Base-by-base conservation (phyloP, 2,329 filamentous ascomycete genomes). In the Parastagonospora nodorum region DNA sequence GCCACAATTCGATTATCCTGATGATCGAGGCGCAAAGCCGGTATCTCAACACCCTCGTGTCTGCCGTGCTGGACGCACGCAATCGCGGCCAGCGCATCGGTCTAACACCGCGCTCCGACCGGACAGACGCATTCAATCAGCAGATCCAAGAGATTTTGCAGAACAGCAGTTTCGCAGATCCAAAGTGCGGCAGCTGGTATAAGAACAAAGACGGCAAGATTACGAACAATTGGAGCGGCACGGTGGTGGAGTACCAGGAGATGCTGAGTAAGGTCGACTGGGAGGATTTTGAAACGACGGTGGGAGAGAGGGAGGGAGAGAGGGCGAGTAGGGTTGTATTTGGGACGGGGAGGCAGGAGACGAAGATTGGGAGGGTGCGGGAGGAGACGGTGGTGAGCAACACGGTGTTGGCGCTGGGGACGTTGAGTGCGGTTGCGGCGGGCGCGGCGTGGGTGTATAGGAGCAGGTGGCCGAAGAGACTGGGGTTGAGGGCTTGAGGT, bases 11-110 rank as follows among this genome's bases (percentile, higher is more conserved):
- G 46, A 84, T 85, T 58, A 81, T 85, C 55, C 72, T 84, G n/a
- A 85, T 84, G 82, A 83, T 85, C 53, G 83, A 85, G 61, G 77
- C 82, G 2, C 82, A 85, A 58, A 76, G 74, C 2, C 75, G 78
- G 2, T 85, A 84, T 60, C 76, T 85, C 49, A 81, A 78, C 51
- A 73, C 72, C 0, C 57, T 85, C 31, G 77, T 85, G 40, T 61
- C 63, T 0, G 74, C 78, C 6, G 75, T 86, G 1, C 73, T 84
- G 1, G 66, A 72, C 7, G 80, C 81, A 0, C 69, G 76, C 10
- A 50, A 44, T 15, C 52, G 67, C 1, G 76, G 78, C 8, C 51
- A 70, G n/a, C 65, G 66, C 0, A 64, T 85, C 2, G 68, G 72
- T 0, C 64, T 86, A 0, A 65, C 70, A n/a, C 82, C 81, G 0